Conservation (phyloP, 192 early-diverging fungal species). For the Fimicolochytrium jonesii region DNA sequence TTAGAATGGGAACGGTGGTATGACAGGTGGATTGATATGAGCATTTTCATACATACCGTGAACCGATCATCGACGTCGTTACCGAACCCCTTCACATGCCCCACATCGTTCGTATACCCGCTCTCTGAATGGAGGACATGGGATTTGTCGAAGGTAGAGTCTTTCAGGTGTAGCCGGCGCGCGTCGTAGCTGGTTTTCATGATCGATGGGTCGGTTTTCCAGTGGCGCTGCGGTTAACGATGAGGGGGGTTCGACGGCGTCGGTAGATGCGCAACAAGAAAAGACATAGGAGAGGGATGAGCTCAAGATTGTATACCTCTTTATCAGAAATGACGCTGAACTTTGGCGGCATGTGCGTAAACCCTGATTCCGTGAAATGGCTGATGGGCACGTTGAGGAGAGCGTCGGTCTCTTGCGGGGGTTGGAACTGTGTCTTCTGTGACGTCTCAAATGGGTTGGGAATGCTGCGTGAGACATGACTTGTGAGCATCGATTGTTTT, state of each 20-base stretch:
- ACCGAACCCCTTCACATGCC: constrained; percentile 30
- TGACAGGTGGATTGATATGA: no score
- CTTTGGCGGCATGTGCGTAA: constrained; percentile 33
- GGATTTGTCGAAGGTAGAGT: constrained; percentile 21
- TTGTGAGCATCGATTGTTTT: no score
- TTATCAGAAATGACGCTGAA: constrained; percentile 39
- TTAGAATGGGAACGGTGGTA: no score
- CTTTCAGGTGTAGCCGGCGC: constrained; percentile 25
- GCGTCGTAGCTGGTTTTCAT: constrained; percentile 25
- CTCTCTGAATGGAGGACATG: constrained; percentile 27
- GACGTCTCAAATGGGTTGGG: constrained; percentile 32
- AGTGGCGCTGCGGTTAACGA: background rate
- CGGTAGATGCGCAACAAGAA: no score
- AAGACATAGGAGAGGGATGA: no score
- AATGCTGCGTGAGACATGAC: no score
- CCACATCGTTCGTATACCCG: constrained; percentile 35
- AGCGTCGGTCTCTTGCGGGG: constrained; percentile 4
- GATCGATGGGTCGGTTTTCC: constrained; percentile 1
- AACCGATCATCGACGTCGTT: constrained; percentile 27
- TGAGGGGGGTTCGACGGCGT: no score
- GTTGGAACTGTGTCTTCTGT: constrained; percentile 13
- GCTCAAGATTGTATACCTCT: no score
- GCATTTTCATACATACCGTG: constrained; percentile 21
- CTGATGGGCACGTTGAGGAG: constrained; percentile 20
- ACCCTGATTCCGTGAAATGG: constrained; percentile 34